Conservation (phyloP, 306 rosid genomes). For the Inga oerstediana region DNA sequence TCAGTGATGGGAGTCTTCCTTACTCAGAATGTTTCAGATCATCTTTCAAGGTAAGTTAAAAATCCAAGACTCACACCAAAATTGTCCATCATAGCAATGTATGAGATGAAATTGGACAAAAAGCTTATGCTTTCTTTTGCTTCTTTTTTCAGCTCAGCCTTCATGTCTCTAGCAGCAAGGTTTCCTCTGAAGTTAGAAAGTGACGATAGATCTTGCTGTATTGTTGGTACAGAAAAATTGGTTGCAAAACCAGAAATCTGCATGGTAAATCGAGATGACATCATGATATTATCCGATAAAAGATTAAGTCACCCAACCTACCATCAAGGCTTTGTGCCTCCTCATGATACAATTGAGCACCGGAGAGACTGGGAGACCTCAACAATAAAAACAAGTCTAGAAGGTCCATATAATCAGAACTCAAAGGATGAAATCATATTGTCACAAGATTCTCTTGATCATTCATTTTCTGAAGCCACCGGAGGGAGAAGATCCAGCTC, state of each 20-base stretch:
- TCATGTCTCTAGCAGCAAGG: constrained; percentile 85
- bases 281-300: constrained; percentile 46
- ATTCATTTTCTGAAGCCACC: constrained; percentile 67
- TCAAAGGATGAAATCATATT: constrained; percentile 69
- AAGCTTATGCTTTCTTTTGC: constrained; percentile 27
- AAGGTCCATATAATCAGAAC: constrained; percentile 46
- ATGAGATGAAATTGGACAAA: constrained; percentile 20
- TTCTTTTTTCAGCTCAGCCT: constrained; percentile 84
- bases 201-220: constrained; percentile 40
- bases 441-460: constrained; percentile 78
- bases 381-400: constrained; percentile 34
- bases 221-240: constrained; percentile 38
- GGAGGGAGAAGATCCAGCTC: constrained; percentile 51
- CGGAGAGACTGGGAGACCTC: constrained; percentile 41
- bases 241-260: constrained; percentile 54
- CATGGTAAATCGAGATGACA: constrained; percentile 44
- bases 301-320: constrained; percentile 44
- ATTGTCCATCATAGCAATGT: constrained; percentile 21
- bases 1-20: constrained; percentile 94
- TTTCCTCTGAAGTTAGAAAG: constrained; percentile 61
- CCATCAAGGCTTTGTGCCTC: constrained; percentile 40
- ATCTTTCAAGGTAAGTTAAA: constrained; percentile 80
- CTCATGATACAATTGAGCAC: constrained; percentile 41
- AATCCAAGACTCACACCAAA: constrained; percentile 19
- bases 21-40: constrained; percentile 97